phyloP scores from a whole-genome alignment of 2,329 filamentous ascomycete genomes.

The Alternaria burnsii region DNA sequence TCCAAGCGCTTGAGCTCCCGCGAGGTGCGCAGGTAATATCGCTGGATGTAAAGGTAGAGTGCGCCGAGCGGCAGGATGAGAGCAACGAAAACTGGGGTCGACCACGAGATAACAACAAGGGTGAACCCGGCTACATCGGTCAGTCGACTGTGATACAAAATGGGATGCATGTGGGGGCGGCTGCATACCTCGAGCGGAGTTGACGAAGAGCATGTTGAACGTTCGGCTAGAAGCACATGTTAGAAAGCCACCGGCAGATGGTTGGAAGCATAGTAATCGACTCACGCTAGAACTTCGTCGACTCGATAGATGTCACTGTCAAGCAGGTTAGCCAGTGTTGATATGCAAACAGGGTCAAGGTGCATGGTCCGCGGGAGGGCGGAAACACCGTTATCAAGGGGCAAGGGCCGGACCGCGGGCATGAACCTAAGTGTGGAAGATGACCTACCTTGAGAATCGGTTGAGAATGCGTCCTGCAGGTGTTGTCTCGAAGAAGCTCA shows the following conservation, averaged over 20 bases:
- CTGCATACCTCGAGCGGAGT: constrained; percentile 58
- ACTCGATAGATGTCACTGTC: constrained; percentile 78
- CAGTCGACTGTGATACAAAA: constrained; percentile 28
- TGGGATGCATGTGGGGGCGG: constrained; percentile 18
- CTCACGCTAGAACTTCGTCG: constrained; percentile 85
- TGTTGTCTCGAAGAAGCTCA: constrained; percentile 99
- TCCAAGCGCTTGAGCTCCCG: constrained; percentile 96
- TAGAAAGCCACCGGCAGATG: constrained; percentile 26
- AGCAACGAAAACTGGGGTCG: constrained; percentile 81
- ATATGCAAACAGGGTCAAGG: not conserved
- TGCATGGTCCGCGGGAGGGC: not conserved
- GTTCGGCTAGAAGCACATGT: constrained; percentile 65
- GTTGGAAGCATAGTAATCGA: constrained; percentile 21
- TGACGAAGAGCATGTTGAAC: constrained; percentile 84
- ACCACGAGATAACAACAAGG: constrained; percentile 80
- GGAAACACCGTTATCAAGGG: constrained; percentile 6
- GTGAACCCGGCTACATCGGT: constrained; percentile 71
- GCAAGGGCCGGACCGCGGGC: constrained; percentile 12
- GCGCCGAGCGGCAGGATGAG: constrained; percentile 82
- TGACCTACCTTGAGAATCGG: constrained; percentile 83
- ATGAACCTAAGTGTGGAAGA: constrained; percentile 14
- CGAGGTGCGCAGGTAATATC: constrained; percentile 95
- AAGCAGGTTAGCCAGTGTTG: constrained; percentile 27
- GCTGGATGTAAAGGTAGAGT: constrained; percentile 91
- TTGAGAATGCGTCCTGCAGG: constrained; percentile 96